Conservation (phyloP, 164 flowering plant genomes). For the Tinospora cordifolia region DNA sequence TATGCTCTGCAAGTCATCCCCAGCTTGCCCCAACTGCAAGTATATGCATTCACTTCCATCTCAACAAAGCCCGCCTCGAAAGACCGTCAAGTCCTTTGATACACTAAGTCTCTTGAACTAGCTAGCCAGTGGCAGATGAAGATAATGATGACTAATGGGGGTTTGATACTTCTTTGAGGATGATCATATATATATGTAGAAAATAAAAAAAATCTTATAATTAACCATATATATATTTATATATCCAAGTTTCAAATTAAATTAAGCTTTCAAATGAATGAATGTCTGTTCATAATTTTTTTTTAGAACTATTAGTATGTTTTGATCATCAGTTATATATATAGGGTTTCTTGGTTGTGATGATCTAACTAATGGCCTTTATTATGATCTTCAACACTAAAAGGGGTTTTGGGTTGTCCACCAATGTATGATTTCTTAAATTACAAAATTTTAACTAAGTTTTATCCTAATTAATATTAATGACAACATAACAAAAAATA, state of each 20-base stretch:
- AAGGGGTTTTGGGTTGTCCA: no score
- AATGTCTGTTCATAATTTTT: not conserved
- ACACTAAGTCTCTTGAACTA: conserved; percentile 38
- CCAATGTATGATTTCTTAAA: no score
- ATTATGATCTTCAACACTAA: no score
- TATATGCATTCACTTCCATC: conserved; percentile 44
- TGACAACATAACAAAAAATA: no score
- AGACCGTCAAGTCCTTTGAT: conserved; percentile 26
- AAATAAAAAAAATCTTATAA: not conserved
- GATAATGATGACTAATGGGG: not conserved
- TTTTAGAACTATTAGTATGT: no score
- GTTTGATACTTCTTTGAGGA: not conserved
- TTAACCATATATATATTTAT: not conserved
- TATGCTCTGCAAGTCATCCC: conserved; percentile 51
- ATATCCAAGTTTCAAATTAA: not conserved
- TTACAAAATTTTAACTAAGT: no score
- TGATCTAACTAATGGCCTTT: no score
- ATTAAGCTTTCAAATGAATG: not conserved
- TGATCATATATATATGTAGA: not conserved
- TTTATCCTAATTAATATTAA: no score
- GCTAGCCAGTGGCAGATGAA: not conserved
- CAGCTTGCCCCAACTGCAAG: conserved; percentile 75
- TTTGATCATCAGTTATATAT: no score
- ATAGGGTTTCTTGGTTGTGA: no score
- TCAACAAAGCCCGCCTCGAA: conserved; percentile 17